phyloP scores from a whole-genome alignment of 2,329 filamentous ascomycete species.

The Hypoxylon sp. region DNA sequence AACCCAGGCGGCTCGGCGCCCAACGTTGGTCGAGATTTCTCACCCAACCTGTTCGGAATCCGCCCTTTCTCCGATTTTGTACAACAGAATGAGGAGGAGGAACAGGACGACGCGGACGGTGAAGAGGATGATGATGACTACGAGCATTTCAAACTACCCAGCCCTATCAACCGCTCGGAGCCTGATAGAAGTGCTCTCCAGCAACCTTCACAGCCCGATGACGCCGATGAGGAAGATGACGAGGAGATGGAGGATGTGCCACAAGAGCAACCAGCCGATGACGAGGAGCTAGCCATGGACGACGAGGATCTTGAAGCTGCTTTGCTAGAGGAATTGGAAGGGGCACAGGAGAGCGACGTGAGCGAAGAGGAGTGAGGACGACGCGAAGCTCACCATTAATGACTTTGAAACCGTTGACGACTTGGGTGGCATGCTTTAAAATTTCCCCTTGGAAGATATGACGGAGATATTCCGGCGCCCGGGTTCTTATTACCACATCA shows the following conservation, averaged over 20 bases:
- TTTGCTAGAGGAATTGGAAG: slow-evolving; percentile 46
- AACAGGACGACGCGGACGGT: slow-evolving; percentile 59
- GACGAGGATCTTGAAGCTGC: slow-evolving; percentile 49
- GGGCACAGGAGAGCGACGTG: slow-evolving; percentile 49
- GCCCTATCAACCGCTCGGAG: slow-evolving; percentile 60
- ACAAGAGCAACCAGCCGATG: slow-evolving; percentile 47
- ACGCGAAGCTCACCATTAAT: background rate
- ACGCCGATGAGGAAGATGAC: slow-evolving; percentile 53
- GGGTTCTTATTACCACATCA: slow-evolving; percentile 34
- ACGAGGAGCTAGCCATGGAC: slow-evolving; percentile 44
- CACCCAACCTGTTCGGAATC: slow-evolving; percentile 59
- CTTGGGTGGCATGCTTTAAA: slow-evolving; percentile 9
- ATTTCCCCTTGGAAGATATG: slow-evolving; percentile 7
- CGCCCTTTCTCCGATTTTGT: slow-evolving; percentile 67
- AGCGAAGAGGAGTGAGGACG: slow-evolving; percentile 49
- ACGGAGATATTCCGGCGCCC: slow-evolving; percentile 19
- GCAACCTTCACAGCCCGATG: slow-evolving; percentile 45
- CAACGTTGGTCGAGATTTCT: slow-evolving; percentile 56
- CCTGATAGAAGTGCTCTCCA: slow-evolving; percentile 41
- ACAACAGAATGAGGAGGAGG: slow-evolving; percentile 58
- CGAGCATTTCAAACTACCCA: slow-evolving; percentile 64
- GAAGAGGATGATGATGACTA: slow-evolving; percentile 59
- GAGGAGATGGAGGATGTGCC: slow-evolving; percentile 51
- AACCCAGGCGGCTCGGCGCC: slow-evolving; percentile 65
- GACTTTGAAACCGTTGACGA: slow-evolving; percentile 9